phyloP scores from a whole-genome alignment of 2,329 filamentous ascomycete genomes.

The Cryphonectria carpinicola region DNA sequence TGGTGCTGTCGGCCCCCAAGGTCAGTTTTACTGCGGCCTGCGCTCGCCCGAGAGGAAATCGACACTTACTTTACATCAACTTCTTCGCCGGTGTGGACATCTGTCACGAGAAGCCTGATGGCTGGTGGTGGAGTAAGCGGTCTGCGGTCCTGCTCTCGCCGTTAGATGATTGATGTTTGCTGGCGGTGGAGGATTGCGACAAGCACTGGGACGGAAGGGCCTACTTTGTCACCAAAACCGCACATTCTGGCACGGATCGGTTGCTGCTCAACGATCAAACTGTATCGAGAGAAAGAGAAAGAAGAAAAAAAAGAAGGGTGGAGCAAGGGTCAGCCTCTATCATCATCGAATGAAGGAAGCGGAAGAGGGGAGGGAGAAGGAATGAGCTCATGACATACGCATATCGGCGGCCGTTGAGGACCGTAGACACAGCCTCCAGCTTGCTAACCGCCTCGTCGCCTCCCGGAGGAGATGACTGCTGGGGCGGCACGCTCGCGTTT shows the following conservation, averaged over 20 bases:
- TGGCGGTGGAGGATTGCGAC: constrained; percentile 13
- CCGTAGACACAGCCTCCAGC: constrained; percentile 26
- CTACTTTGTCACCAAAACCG: constrained; percentile 95
- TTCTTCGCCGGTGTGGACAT: constrained; percentile 75
- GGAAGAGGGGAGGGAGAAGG: background rate
- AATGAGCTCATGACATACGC: constrained; percentile 17
- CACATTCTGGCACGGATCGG: constrained; percentile 95
- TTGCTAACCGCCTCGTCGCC: constrained; percentile 9
- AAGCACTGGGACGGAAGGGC: constrained; percentile 31
- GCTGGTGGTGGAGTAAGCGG: constrained; percentile 96
- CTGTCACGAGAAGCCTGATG: constrained; percentile 79
- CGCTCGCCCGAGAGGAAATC: background rate
- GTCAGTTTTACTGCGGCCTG: constrained; percentile 20
- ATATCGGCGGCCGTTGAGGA: constrained; percentile 25
- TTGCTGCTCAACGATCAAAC: constrained; percentile 84
- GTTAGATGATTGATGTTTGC: constrained; percentile 9
- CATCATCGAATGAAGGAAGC: background rate
- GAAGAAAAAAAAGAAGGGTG: background rate
- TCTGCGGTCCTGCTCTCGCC: constrained; percentile 73
- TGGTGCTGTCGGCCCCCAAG: constrained; percentile 21
- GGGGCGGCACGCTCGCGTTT: constrained; percentile 12
- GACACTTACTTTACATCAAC: constrained; percentile 76
- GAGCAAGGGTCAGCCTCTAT: background rate
- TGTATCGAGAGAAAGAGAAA: constrained; percentile 35
- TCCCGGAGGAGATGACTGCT: constrained; percentile 18